A percentile compares a stretch with the other conserved stretches of the same genome.
These are phyloP conservation scores for Scheffersomyces segobiensis DNA, from an alignment of 1,139 yeast genomes.

Conservation along the genomic window DNA sequence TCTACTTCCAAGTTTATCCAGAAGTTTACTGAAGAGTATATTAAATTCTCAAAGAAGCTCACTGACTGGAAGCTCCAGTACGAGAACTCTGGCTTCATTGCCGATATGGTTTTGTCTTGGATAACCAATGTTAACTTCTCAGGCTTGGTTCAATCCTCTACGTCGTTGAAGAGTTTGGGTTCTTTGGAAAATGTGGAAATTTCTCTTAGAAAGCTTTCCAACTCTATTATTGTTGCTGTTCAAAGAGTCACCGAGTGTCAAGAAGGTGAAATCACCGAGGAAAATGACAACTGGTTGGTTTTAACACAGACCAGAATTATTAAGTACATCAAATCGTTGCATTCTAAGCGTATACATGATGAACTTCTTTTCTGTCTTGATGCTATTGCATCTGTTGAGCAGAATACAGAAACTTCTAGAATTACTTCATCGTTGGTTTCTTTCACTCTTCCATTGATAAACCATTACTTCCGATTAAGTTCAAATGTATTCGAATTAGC, in stretches of 20 bases:
- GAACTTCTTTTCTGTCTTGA: slow-evolving; percentile 20
- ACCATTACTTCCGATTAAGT: slow-evolving; percentile 51
- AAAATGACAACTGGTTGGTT: slow-evolving; percentile 67
- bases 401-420: slow-evolving; percentile 35
- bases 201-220: slow-evolving; percentile 52
- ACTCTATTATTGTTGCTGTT: slow-evolving; percentile 63
- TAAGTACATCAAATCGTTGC: slow-evolving; percentile 37
- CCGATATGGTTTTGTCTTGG: slow-evolving; percentile 47
- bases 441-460: slow-evolving; percentile 59
- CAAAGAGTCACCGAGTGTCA: slow-evolving; percentile 53
- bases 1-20: slow-evolving; percentile 16
- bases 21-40: slow-evolving; percentile 18
- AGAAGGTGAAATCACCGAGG: slow-evolving; percentile 38
- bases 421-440: slow-evolving; percentile 46
- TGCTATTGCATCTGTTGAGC: slow-evolving; percentile 28
- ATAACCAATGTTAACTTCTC: slow-evolving; percentile 2
- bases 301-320: slow-evolving; percentile 46
- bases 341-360: slow-evolving; percentile 28
- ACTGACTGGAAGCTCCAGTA: slow-evolving; percentile 30
- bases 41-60: slow-evolving; percentile 19
- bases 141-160: slow-evolving; percentile 21
- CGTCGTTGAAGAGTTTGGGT: slow-evolving; percentile 18
- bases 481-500: slow-evolving; percentile 40
- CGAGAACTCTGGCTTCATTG: slow-evolving; percentile 41
- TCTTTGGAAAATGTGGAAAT: slow-evolving; percentile 45